Evolutionary conservation across 2,329 filamentous ascomycete genomes (phyloP), one percentile per base, ranked within the genome.

Genomic region (Clarireedia paspali): DNA sequence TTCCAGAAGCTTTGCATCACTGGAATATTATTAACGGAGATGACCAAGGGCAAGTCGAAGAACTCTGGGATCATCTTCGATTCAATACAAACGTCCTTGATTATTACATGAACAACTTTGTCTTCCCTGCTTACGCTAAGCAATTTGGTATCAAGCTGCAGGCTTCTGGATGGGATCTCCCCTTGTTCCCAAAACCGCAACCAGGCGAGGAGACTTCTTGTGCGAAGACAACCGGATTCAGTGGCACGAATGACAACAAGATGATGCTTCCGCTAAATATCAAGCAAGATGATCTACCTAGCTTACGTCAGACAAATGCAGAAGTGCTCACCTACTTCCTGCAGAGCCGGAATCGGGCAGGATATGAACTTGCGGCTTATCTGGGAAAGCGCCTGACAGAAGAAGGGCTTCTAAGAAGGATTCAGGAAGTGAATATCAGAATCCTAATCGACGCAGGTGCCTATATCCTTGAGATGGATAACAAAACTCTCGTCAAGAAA

Each of bases 91-190:
- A 72, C 0, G 76, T 77, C 0, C 72, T 87, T 1, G 77, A 89
- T 50, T 80, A 83, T 57, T 88, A 77, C 58, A 58, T 87, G 36
- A 82, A 83, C 51, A 77, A 77, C 1, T 80, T 85, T 54, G 83
- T 88, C 0, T 89, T 89, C 53, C 83, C 85, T 0, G 70, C 70
- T 1, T 78, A 88, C 57, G 83, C 83, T 0, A 85, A 82, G 46
- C 79, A 87, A 50, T 89, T 88, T 59, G 72, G 72, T 0, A 65
- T 77, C 9, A 88, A 88, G 58, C 67, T 89, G 0, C 80, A 84
- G 38, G 77, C 82, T 0, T 87, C 82, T 0, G 83, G 82, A 0
- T 89, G 85, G 85, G 85, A 89, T 60, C 71, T 89, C 1, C 81
- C 83, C 0, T 64, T 82, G 0, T 73, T 27, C 27, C 27, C 57